Evolutionary conservation across 2,329 filamentous ascomycete genomes (phyloP), one percentile per base, ranked within the genome.

Genomic region (Magnaporthiopsis rhizophila): DNA sequence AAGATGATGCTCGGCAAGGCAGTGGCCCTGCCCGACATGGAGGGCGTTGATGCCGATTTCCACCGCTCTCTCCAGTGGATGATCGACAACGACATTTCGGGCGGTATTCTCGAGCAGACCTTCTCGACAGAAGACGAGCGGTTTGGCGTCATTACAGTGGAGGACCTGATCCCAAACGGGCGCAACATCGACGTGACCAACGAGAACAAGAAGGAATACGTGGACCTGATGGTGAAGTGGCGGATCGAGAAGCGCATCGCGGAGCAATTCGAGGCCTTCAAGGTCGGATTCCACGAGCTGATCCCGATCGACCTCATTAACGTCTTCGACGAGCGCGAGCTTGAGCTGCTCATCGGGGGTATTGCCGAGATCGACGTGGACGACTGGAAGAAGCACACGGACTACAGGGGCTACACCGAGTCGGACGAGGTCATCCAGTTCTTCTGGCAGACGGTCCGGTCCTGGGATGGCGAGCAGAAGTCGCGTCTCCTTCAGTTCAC

Each of bases 301-400:
- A 98, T 99, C 66, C 95, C 95, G 3, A 88, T 93, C 64, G 95
- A 99, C 73, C 85, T 99, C 62, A 93, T 99, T 77, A 98, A 97
- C 71, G 95, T 99, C 57, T 99, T 99, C 72, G 95, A 99, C 73
- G 95, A 99, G 81, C 90, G 95, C 72, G 95, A 99, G 78, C 83
- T 99, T 61, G 95, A 99, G 78, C 80, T 99, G 69, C 84, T 99
- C 70, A 98, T 99, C 73, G 95, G 95, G 69, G 95, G 95, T 83
- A 99, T 99, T 71, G 95, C 95, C n/a, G 95, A 99, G 78, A 99
- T 99, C 70, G 95, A 99, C 73, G 94, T 99, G 21, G 95, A 99
- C 66, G 95, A 99, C 78, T 99, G 95, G 95, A 98, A 99, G 89
- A 99, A 99, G 83, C 95, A 99, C 79, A 99, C 95, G 60, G 95